Conservation (phyloP, 257 asterid species). For the Solanum paucissectum region DNA sequence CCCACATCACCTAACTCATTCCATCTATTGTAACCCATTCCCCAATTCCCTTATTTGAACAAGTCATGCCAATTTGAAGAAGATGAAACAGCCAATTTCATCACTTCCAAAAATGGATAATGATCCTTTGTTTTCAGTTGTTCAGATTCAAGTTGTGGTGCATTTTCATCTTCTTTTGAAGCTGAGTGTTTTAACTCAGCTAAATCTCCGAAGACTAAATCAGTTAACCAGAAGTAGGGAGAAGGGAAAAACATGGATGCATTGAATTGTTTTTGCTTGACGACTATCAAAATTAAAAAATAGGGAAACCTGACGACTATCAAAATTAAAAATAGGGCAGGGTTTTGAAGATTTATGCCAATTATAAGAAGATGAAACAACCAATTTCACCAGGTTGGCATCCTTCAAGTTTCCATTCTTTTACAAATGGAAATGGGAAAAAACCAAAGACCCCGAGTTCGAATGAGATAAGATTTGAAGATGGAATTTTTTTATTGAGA, state of each 20-base stretch:
- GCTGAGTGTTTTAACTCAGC: not conserved
- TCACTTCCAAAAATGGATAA: not conserved
- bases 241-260: not conserved
- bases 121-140: not conserved
- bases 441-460: conserved; percentile 12
- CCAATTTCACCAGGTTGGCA: conserved; percentile 51
- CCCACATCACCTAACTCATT: not conserved
- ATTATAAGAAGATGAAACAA: conserved; percentile 31
- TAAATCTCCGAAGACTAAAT: not conserved
- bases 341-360: conserved; percentile 27
- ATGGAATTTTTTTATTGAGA: not conserved
- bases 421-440: conserved; percentile 38
- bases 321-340: not conserved
- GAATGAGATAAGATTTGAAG: conserved; percentile 17
- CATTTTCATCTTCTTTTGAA: not conserved
- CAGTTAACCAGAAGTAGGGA: not conserved
- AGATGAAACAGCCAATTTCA: not conserved
- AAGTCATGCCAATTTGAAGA: not conserved
- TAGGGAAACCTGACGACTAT: not conserved
- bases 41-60: not conserved
- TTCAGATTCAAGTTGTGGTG: not conserved
- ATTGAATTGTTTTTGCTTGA: not conserved
- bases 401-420: conserved; percentile 39
- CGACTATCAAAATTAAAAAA: not conserved
- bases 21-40: not conserved